These are phyloP conservation scores for Cladophialophora bantiana DNA, from an alignment of 2,329 filamentous ascomycete genomes.

Conservation along the genomic window DNA sequence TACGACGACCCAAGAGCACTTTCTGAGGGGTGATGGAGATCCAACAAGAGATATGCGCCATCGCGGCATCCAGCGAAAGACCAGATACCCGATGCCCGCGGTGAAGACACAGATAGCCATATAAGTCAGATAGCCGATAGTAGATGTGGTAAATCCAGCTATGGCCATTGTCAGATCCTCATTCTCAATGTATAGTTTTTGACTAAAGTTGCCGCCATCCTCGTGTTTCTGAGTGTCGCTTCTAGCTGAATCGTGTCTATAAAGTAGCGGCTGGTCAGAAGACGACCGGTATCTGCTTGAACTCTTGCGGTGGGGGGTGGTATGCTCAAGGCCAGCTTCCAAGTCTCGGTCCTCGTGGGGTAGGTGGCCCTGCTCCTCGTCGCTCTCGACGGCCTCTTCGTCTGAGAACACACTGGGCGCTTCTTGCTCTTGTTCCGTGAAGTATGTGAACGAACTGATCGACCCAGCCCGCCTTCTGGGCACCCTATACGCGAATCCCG, in stretches of 20 bases:
- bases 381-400: slow-evolving; percentile 55
- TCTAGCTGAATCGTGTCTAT: slow-evolving; percentile 72
- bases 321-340: slow-evolving; percentile 44
- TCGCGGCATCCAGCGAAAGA: slow-evolving; percentile 87
- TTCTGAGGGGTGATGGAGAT: slow-evolving; percentile 69
- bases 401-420: slow-evolving; percentile 56
- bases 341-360: slow-evolving; percentile 51
- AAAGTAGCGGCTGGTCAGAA: slow-evolving; percentile 67
- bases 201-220: slow-evolving; percentile 71
- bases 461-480: slow-evolving; percentile 73
- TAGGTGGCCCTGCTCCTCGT: slow-evolving; percentile 52
- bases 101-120: slow-evolving; percentile 73
- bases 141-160: slow-evolving; percentile 85
- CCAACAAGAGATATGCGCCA: slow-evolving; percentile 84
- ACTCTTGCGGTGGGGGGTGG: slow-evolving; percentile 46
- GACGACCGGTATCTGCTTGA: slow-evolving; percentile 53
- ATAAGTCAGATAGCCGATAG: slow-evolving; percentile 73
- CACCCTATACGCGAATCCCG: slow-evolving; percentile 87
- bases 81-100: slow-evolving; percentile 78
- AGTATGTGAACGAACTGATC: slow-evolving; percentile 87
- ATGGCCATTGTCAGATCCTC: slow-evolving; percentile 95
- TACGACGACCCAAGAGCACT: slow-evolving; percentile 89
- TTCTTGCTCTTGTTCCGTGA: slow-evolving; percentile 75
- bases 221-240: slow-evolving; percentile 71
- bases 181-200: slow-evolving; percentile 91